These are phyloP conservation scores for Fusarium goolgardi DNA, from an alignment of 2,329 filamentous ascomycete genomes.

Conservation along the genomic window DNA sequence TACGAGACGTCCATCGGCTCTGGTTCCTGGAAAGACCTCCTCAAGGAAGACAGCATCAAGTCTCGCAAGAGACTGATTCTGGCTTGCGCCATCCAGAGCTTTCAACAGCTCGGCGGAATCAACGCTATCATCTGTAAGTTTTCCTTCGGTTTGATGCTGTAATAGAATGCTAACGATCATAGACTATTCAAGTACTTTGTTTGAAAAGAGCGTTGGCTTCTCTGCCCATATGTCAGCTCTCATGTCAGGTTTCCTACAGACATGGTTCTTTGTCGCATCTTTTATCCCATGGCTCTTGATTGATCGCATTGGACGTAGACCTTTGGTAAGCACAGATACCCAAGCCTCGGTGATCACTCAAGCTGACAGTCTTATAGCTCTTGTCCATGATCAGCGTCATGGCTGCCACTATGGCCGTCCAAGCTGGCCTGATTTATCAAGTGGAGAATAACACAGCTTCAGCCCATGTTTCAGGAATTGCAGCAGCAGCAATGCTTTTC, in stretches of 20 bases:
- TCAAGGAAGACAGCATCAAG: slow-evolving; percentile 51
- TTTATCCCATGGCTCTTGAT: slow-evolving; percentile 52
- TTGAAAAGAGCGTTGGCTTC: slow-evolving; percentile 59
- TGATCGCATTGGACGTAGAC: slow-evolving; percentile 35
- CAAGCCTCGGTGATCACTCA: fast-evolving
- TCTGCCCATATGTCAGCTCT: slow-evolving; percentile 58
- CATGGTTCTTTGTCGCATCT: slow-evolving; percentile 56
- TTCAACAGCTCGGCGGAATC: slow-evolving; percentile 62
- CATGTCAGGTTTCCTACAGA: slow-evolving; percentile 65
- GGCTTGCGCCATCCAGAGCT: slow-evolving; percentile 14
- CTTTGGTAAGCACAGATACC: slow-evolving; percentile 9
- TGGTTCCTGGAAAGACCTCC: slow-evolving; percentile 48
- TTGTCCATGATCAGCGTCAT: slow-evolving; percentile 56
- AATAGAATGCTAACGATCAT: fast-evolving
- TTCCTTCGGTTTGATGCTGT: fast-evolving
- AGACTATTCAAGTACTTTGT: slow-evolving; percentile 60
- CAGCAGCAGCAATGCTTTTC: slow-evolving; percentile 56
- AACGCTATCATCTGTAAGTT: slow-evolving; percentile 59
- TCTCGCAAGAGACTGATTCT: slow-evolving; percentile 49
- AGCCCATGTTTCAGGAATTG: slow-evolving; percentile 52
- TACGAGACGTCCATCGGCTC: slow-evolving; percentile 50
- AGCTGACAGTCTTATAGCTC: slow-evolving; percentile 35
- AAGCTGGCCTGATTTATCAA: slow-evolving; percentile 56
- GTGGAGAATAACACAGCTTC: slow-evolving; percentile 52
- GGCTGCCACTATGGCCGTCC: slow-evolving; percentile 56